Conservation (phyloP, 345 rosid species). For the Passiflora organensis region DNA sequence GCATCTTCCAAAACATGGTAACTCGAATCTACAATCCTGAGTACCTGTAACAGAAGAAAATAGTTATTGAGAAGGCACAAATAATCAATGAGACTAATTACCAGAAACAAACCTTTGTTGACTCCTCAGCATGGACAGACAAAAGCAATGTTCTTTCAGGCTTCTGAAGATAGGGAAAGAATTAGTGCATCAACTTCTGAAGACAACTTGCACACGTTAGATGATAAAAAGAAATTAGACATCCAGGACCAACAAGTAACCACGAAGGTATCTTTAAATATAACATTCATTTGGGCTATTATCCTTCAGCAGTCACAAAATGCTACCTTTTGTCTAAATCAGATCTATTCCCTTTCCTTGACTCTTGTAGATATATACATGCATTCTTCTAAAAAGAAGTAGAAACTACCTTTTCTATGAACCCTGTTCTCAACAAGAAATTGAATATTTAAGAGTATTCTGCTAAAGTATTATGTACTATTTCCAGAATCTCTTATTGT, state of each 20-base stretch:
- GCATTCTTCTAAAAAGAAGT: too few species aligned
- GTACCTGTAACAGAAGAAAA: constrained; percentile 49
- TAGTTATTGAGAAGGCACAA: constrained; percentile 5
- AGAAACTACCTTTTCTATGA: too few species aligned
- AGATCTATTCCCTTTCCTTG: too few species aligned
- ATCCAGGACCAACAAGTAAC: constrained; percentile 6
- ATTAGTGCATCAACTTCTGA: neutral
- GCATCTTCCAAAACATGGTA: constrained; percentile 53
- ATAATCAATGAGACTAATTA: constrained; percentile 5
- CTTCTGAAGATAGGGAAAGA: constrained; percentile 42
- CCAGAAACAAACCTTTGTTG: constrained; percentile 61
- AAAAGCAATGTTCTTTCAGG: constrained; percentile 74
- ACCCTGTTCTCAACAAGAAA: neutral
- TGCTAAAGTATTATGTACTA: neutral
- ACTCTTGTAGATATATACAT: too few species aligned
- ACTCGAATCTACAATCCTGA: constrained; percentile 72
- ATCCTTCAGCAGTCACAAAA: neutral
- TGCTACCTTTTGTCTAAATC: neutral
- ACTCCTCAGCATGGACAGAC: constrained; percentile 70
- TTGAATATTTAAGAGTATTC: neutral
- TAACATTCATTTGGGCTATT: neutral
- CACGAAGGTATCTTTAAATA: neutral
- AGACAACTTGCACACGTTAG: constrained; percentile 10
- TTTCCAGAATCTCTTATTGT: neutral
- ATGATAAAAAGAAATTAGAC: constrained; percentile 7